phyloP scores from a whole-genome alignment of 257 asterid species.

The Jacaranda mimosifolia region DNA sequence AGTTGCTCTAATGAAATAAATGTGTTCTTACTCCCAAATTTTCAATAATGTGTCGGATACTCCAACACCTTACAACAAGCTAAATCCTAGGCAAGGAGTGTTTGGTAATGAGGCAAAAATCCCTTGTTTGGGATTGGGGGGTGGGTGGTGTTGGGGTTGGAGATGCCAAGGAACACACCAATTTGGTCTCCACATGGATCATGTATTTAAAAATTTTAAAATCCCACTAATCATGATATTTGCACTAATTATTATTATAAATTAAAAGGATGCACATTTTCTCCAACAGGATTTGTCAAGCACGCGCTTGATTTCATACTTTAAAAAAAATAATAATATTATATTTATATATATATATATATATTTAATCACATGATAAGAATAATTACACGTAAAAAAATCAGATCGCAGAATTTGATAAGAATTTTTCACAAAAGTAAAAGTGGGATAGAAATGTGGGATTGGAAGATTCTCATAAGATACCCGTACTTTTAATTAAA shows the following conservation, averaged over 20 bases:
- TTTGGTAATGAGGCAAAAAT: not conserved
- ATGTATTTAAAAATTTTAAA: not conserved
- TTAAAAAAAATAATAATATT: not conserved
- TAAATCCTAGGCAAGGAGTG: not conserved
- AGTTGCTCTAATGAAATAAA: not conserved
- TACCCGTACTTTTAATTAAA: slow-evolving; percentile 27
- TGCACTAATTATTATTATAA: not conserved
- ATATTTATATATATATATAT: no score
- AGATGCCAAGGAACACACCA: slow-evolving; percentile 2
- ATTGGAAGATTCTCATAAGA: slow-evolving; percentile 42
- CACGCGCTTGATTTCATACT: not conserved
- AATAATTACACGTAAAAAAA: not conserved
- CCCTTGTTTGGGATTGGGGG: not conserved
- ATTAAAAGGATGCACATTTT: not conserved
- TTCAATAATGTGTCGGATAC: not conserved
- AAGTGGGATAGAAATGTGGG: slow-evolving; percentile 10
- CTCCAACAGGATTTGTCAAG: not conserved
- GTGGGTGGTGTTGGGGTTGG: not conserved
- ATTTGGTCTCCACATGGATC: slow-evolving; percentile 25
- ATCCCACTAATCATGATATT: slow-evolving; percentile 11
- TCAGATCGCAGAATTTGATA: not conserved
- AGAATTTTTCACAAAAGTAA: no score
- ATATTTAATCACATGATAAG: no score
- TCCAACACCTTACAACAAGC: not conserved
- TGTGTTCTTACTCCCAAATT: not conserved